Conservation (phyloP, 2,329 filamentous ascomycete species). For the Dissoconium aciculare region DNA sequence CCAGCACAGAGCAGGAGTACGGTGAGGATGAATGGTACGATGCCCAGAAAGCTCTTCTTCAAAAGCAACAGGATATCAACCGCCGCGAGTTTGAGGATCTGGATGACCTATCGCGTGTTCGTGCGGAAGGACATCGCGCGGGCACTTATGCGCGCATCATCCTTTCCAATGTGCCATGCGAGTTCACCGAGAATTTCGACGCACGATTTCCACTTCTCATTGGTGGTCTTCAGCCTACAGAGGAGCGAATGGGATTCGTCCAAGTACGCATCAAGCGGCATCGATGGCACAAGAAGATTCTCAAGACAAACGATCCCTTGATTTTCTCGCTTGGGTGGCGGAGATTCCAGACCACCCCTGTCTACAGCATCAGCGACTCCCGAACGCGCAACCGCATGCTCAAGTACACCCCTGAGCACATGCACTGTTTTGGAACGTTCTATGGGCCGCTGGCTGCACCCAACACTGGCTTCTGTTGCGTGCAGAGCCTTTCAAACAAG, state of each 20-base stretch:
- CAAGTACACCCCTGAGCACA: slow-evolving; percentile 97
- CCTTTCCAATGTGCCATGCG: slow-evolving; percentile 73
- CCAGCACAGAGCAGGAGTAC: slow-evolving; percentile 58
- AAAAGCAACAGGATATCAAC: slow-evolving; percentile 96
- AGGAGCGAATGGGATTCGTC: slow-evolving; percentile 89
- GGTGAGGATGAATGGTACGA: slow-evolving; percentile 99
- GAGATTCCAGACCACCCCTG: slow-evolving; percentile 78
- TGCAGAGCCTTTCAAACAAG: slow-evolving; percentile 72
- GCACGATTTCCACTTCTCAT: slow-evolving; percentile 71
- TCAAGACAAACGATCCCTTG: slow-evolving; percentile 94
- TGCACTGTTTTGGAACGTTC: slow-evolving; percentile 95
- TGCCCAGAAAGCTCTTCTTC: slow-evolving; percentile 80
- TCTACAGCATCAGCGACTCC: slow-evolving; percentile 91
- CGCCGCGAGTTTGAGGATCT: slow-evolving; percentile 79
- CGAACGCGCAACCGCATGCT: slow-evolving; percentile 92
- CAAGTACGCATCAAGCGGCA: slow-evolving; percentile 95
- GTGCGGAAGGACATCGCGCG: slow-evolving; percentile 79
- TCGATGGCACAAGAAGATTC: slow-evolving; percentile 96
- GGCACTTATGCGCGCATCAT: slow-evolving; percentile 89
- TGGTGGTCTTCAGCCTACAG: slow-evolving; percentile 81
- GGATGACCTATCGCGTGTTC: slow-evolving; percentile 66
- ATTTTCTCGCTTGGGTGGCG: slow-evolving; percentile 97
- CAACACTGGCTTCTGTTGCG: slow-evolving; percentile 88
- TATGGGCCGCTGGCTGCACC: slow-evolving; percentile 90
- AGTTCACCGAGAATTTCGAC: slow-evolving; percentile 75